A percentile compares a stretch with the other conserved stretches of the same genome.
These are phyloP conservation scores for Nemania diffusa DNA, from an alignment of 2,329 filamentous ascomycete species.

Conservation along the genomic window DNA sequence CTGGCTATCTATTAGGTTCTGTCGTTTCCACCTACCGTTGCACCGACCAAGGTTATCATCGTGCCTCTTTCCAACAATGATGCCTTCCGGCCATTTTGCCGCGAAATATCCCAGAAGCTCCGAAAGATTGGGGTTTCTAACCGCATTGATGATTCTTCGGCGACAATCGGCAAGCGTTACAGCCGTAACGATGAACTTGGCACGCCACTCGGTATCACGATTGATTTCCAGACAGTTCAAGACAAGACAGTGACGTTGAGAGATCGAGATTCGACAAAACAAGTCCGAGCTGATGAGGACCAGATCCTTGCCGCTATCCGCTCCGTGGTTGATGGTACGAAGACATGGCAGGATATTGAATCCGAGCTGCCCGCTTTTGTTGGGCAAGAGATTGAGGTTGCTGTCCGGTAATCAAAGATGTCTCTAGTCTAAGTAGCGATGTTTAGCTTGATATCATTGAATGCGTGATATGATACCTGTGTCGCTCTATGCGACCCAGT, in stretches of 20 bases:
- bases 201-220: constrained; percentile 91
- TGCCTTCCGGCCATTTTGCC: constrained; percentile 81
- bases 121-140: constrained; percentile 81
- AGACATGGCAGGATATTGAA: constrained; percentile 75
- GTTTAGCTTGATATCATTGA: background rate
- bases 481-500: background rate
- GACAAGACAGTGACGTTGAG: constrained; percentile 87
- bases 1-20: constrained; percentile 62
- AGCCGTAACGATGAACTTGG: constrained; percentile 95
- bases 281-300: constrained; percentile 85
- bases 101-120: constrained; percentile 78
- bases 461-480: background rate
- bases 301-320: constrained; percentile 79
- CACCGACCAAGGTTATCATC: constrained; percentile 95
- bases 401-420: constrained; percentile 17
- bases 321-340: constrained; percentile 59
- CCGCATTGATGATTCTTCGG: constrained; percentile 88
- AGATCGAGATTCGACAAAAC: constrained; percentile 89
- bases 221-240: constrained; percentile 95
- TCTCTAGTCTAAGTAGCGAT: background rate
- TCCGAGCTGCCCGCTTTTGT: constrained; percentile 85
- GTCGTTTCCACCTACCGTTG: constrained; percentile 78
- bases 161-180: constrained; percentile 94
- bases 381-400: constrained; percentile 71
- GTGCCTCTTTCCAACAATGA: constrained; percentile 86